phyloP scores from a whole-genome alignment of 805 yeast species.

The Myxozyma mucilagina region DNA sequence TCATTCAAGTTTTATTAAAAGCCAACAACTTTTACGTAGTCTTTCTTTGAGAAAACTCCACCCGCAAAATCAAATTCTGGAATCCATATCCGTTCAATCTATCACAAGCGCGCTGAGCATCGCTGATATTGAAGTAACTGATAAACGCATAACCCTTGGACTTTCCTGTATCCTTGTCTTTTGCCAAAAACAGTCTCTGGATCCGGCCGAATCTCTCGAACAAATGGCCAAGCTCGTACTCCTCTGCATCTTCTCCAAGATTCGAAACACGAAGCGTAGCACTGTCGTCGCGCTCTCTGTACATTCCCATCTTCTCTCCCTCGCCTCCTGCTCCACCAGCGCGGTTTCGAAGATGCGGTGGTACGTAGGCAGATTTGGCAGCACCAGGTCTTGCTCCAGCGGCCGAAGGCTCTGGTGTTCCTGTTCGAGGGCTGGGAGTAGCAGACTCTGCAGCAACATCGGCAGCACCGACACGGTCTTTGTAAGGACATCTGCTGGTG shows the following conservation, averaged over 20 bases:
- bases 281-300: constrained; percentile 71
- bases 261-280: constrained; percentile 88
- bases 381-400: constrained; percentile 37
- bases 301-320: constrained; percentile 23
- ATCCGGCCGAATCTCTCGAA: constrained; percentile 69
- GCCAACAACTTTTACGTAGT: constrained; percentile 4
- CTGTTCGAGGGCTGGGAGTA: constrained; percentile 27
- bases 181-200: constrained; percentile 78
- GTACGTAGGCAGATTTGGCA: constrained; percentile 50
- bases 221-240: constrained; percentile 71
- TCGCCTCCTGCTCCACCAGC: constrained; percentile 45
- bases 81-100: constrained; percentile 85
- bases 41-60: constrained; percentile 43
- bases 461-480: constrained; percentile 71
- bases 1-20: neutral
- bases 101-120: constrained; percentile 78
- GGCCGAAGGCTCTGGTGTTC: constrained; percentile 39
- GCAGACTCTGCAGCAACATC: constrained; percentile 43
- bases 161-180: constrained; percentile 89
- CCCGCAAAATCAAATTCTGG: constrained; percentile 75
- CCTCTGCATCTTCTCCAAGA: constrained; percentile 81
- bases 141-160: constrained; percentile 96
- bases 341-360: constrained; percentile 57
- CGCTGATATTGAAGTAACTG: constrained; percentile 64
- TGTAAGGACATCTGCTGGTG: constrained; percentile 94